A percentile compares a stretch with the other conserved stretches of the same genome.
phyloP scores from a whole-genome alignment of 2,329 filamentous ascomycete genomes.

The Xylariaceae sp. region DNA sequence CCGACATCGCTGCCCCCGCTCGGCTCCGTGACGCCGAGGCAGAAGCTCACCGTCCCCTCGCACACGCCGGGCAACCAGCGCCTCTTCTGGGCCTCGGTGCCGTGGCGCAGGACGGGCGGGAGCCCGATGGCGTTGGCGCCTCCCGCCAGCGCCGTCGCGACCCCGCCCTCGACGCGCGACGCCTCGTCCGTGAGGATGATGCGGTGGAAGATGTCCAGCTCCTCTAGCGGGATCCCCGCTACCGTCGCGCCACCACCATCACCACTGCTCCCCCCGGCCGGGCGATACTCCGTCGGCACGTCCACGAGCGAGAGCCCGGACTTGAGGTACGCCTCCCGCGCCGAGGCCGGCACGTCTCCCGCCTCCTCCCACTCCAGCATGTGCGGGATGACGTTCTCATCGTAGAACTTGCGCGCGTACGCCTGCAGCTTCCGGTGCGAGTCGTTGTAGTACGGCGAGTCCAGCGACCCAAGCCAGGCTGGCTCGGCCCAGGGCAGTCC shows the following conservation, averaged over 20 bases:
- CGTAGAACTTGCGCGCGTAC: slow-evolving; percentile 51
- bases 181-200: slow-evolving; percentile 34
- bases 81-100: slow-evolving; percentile 23
- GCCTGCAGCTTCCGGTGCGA: slow-evolving; percentile 53
- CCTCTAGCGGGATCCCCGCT: slow-evolving; percentile 32
- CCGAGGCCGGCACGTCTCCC: slow-evolving; percentile 41
- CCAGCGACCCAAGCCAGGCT: slow-evolving; percentile 20
- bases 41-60: slow-evolving; percentile 38
- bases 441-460: slow-evolving; percentile 53
- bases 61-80: slow-evolving; percentile 40
- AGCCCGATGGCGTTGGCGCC: slow-evolving; percentile 45
- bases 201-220: slow-evolving; percentile 35
- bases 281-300: slow-evolving; percentile 33
- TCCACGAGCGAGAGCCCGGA: slow-evolving; percentile 31
- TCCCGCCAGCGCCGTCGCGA: slow-evolving; percentile 48
- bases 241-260: slow-evolving; percentile 39
- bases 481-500: slow-evolving; percentile 24
- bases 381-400: slow-evolving; percentile 50
- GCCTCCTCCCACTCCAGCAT: slow-evolving; percentile 58
- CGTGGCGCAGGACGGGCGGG: slow-evolving; percentile 24
- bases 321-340: slow-evolving; percentile 30
- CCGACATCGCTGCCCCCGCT: slow-evolving; percentile 56
- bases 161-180: slow-evolving; percentile 44
- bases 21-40: slow-evolving; percentile 27
- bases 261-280: too few relatives aligned